These are phyloP conservation scores for Sporothrix pallida DNA, from an alignment of 2,329 filamentous ascomycete species.

Conservation along the genomic window DNA sequence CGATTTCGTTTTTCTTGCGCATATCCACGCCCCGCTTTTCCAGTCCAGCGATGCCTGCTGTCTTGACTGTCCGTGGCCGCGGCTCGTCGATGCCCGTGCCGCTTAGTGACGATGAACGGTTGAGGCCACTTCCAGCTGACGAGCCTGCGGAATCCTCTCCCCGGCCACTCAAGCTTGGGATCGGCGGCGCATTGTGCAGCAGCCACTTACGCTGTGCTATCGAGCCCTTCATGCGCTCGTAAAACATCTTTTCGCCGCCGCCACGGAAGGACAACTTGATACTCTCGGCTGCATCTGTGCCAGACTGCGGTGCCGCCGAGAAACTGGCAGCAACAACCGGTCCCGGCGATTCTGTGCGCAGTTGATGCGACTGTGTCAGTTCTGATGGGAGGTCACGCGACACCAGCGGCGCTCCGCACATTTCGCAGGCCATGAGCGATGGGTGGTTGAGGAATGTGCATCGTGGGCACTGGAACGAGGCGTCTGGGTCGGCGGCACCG, in stretches of 20 bases:
- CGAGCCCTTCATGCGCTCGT: slow-evolving; percentile 84
- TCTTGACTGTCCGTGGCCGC: slow-evolving; percentile 55
- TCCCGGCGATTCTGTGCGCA: slow-evolving; percentile 76
- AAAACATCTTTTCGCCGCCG: slow-evolving; percentile 88
- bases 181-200: slow-evolving; percentile 83
- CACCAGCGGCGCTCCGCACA: slow-evolving; percentile 80
- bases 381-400: slow-evolving; percentile 55
- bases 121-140: slow-evolving; percentile 29
- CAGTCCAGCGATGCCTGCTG: slow-evolving; percentile 88
- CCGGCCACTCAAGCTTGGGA: slow-evolving; percentile 65
- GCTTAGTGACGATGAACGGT: slow-evolving; percentile 7
- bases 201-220: slow-evolving; percentile 96
- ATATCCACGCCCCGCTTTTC: slow-evolving; percentile 84
- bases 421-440: slow-evolving; percentile 83
- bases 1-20: slow-evolving; percentile 88
- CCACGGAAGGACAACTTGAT: slow-evolving; percentile 91
- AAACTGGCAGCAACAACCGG: slow-evolving; percentile 61
- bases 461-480: slow-evolving; percentile 72
- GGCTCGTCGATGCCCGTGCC: slow-evolving; percentile 39
- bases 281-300: slow-evolving; percentile 68
- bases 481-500: slow-evolving; percentile 44
- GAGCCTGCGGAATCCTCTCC: neutral
- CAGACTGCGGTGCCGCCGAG: slow-evolving; percentile 34
- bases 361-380: slow-evolving; percentile 48
- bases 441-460: slow-evolving; percentile 96